Evolutionary conservation across 345 rosid genomes (phyloP), one percentile per base, ranked within the genome.

Genomic region (Sonneratia caseolaris): DNA sequence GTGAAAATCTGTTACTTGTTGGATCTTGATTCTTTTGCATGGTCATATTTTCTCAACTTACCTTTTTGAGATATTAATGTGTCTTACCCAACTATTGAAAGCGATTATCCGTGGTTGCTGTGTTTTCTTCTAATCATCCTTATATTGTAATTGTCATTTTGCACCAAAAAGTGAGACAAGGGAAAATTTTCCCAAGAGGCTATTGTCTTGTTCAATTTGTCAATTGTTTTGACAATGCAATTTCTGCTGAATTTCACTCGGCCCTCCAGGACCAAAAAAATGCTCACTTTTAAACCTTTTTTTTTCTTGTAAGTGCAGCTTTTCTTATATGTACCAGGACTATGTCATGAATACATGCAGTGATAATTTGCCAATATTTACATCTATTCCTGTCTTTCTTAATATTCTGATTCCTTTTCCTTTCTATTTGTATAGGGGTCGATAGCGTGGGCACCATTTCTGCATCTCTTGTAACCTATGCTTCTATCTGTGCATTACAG

Each of bases 371-470:
- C 38, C 9, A 3, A 6, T 40, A 42, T 66, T 24, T 10, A 70
- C 51, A 21, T 36, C 47, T 37, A 37, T 22, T 70, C 47, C 62
- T 55, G 68, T 72, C 35, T 7, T 18, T 59, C 14, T 62, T 18
- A 2, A 12, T 27, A 11, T n/a, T 27, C 49, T 66, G 42, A 27
- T 56, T 61, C 47, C 13, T 43, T 42, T 62, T 19, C 61, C 40
- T 57, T 37, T 48, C 67, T 37, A 18, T 43, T 76, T 83, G n/a
- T 67, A 68, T 84, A 95, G 99, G 94, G 68, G 99, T 95, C 16
- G 99, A 95, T 70, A 81, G 86, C 71, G 87, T 95, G 27, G 90
- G 99, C 72, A 89, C 98, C 2, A 74, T 95, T 76, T 86, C 96
- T 76, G 88, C 96, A 53, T 82, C 98, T 70, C 91, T 95, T 56